phyloP scores from a whole-genome alignment of 805 yeast genomes.

The Yarrowia hollandica region DNA sequence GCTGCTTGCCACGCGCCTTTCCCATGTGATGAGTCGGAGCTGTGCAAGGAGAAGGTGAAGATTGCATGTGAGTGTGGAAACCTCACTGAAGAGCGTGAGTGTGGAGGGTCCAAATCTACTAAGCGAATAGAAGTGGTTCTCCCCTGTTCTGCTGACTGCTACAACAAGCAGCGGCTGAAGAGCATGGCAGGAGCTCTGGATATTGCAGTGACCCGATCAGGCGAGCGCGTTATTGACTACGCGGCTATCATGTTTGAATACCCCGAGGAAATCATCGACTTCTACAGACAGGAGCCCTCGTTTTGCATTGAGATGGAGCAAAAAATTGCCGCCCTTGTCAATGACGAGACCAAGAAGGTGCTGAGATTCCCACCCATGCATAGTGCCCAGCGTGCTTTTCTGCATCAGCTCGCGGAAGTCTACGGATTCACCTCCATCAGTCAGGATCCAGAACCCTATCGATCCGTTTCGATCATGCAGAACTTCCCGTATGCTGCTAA shows the following conservation, averaged over 20 bases:
- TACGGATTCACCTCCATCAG: constrained; percentile 65
- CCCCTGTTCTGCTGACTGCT: constrained; percentile 74
- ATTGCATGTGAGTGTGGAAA: constrained; percentile 69
- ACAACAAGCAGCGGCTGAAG: constrained; percentile 56
- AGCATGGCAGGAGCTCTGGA: constrained; percentile 64
- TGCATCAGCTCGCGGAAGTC: constrained; percentile 64
- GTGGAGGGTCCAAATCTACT: constrained; percentile 53
- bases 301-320: constrained; percentile 73
- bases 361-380: constrained; percentile 75
- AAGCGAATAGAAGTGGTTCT: constrained; percentile 44
- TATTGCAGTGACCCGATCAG: constrained; percentile 39
- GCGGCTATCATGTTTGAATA: constrained; percentile 33
- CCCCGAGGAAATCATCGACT: constrained; percentile 45
- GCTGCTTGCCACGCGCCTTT: constrained; percentile 62
- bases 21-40: constrained; percentile 51
- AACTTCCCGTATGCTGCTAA: constrained; percentile 11
- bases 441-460: constrained; percentile 77
- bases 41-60: constrained; percentile 48
- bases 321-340: constrained; percentile 52
- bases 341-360: constrained; percentile 42
- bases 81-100: constrained; percentile 48
- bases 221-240: constrained; percentile 34
- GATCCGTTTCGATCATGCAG: constrained; percentile 45
- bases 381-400: constrained; percentile 63
- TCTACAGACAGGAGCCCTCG: constrained; percentile 54